A percentile compares a stretch with the other conserved stretches of the same genome.
These are phyloP conservation scores for Podaxis sp. DNA, from an alignment of 768 basidiomycete genomes.

Conservation along the genomic window DNA sequence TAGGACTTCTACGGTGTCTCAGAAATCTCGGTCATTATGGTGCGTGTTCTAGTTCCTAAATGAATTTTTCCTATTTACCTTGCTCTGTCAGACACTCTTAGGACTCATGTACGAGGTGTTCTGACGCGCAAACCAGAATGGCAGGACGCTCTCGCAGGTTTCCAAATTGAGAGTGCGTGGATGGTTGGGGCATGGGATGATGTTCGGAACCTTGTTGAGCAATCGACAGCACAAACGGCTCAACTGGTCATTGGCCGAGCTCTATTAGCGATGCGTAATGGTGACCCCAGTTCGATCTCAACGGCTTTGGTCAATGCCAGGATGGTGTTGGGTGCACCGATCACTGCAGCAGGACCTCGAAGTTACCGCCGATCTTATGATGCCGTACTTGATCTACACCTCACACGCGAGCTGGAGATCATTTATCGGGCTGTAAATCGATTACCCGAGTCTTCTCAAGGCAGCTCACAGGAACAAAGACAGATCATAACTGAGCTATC, in stretches of 20 bases:
- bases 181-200: conserved; percentile 94
- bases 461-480: conserved; percentile 30
- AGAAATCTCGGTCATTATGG: conserved; percentile 97
- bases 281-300: conserved; percentile 43
- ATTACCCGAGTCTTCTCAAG: conserved; percentile 40
- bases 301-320: conserved; percentile 65
- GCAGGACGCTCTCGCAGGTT: conserved; percentile 73
- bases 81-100: conserved; percentile 72
- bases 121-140: conserved; percentile 84
- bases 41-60: conserved; percentile 35
- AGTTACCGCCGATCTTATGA: conserved; percentile 90
- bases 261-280: conserved; percentile 73
- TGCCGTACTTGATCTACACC: conserved; percentile 79
- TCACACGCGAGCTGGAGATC: conserved; percentile 82
- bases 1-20: conserved; percentile 88
- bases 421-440: conserved; percentile 47
- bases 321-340: conserved; percentile 70
- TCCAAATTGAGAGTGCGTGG: conserved; percentile 93
- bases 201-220: conserved; percentile 61
- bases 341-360: conserved; percentile 75
- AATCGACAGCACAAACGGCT: conserved; percentile 50
- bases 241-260: conserved; percentile 76
- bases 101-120: conserved; percentile 92
- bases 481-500: conserved; percentile 45
- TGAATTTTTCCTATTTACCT: conserved; percentile 8